phyloP scores from a whole-genome alignment of 257 asterid genomes.

The Solanum boliviense region DNA sequence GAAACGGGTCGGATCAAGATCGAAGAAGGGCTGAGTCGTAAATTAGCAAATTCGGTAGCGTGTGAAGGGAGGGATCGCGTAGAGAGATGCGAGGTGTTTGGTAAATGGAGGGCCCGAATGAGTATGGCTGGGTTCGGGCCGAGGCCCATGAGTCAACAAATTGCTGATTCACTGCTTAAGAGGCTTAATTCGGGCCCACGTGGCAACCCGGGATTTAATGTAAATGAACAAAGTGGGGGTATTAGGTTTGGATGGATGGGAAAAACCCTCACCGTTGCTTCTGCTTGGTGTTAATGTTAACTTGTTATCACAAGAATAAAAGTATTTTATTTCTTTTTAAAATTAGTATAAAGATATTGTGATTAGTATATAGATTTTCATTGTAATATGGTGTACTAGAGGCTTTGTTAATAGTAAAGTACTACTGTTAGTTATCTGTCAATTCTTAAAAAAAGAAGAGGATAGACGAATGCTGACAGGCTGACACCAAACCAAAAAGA shows the following conservation, averaged over 20 bases:
- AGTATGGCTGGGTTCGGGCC: constrained; percentile 70
- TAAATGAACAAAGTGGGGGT: constrained; percentile 56
- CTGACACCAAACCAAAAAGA: neutral
- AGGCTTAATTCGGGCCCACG: constrained; percentile 59
- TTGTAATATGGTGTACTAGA: neutral
- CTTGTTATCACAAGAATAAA: neutral
- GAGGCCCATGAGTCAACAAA: constrained; percentile 38
- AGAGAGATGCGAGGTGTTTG: constrained; percentile 75
- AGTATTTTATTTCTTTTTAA: neutral
- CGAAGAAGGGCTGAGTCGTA: constrained; percentile 73
- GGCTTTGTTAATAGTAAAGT: neutral
- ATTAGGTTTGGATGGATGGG: constrained; percentile 83
- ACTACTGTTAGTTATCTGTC: neutral
- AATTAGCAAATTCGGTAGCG: constrained; percentile 62
- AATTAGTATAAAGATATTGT: neutral
- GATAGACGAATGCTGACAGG: neutral
- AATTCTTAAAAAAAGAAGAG: neutral
- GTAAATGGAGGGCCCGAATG: constrained; percentile 86
- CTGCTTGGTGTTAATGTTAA: constrained; percentile 80
- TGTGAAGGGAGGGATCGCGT: constrained; percentile 83
- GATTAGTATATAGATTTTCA: neutral
- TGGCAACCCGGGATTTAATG: constrained; percentile 75
- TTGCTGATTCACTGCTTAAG: constrained; percentile 38
- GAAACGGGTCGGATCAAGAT: constrained; percentile 36
- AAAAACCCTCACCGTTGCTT: constrained; percentile 63